A percentile compares a stretch with the other conserved stretches of the same genome.
Conservation (phyloP, 1,284 basidiomycete genomes). For the Caloboletus firmus region DNA sequence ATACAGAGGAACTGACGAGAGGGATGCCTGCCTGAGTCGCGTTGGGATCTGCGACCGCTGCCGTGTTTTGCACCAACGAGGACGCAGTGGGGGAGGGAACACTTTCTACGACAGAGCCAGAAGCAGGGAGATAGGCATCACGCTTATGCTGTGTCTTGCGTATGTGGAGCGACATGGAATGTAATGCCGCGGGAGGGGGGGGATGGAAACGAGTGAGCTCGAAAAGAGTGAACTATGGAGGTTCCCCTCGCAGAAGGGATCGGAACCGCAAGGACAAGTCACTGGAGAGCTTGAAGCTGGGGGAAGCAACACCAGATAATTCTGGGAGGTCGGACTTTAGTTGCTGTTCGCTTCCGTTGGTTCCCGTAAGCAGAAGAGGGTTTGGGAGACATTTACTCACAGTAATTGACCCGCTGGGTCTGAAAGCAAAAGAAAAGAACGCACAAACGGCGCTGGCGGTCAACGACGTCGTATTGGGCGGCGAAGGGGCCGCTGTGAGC, state of each 20-base stretch:
- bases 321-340: constrained; percentile 12
- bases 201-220: constrained; percentile 12
- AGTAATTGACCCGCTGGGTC: not conserved
- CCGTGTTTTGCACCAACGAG: constrained; percentile 24
- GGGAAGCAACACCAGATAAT: not conserved
- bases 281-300: not conserved
- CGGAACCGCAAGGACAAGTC: not conserved
- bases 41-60: not conserved
- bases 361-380: not conserved
- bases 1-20: constrained; percentile 3
- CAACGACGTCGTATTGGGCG: constrained; percentile 2
- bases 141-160: constrained; percentile 16
- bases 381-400: constrained; percentile 13
- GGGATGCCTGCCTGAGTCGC: constrained; percentile 12
- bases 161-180: constrained; percentile 15
- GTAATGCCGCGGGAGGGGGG: not conserved
- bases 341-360: constrained; percentile 23
- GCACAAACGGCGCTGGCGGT: constrained; percentile 4
- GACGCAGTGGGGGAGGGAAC: constrained; percentile 28
- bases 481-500: not conserved
- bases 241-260: constrained; percentile 28
- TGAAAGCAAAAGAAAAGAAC: not conserved
- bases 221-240: constrained; percentile 15
- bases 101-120: constrained; percentile 27
- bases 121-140: constrained; percentile 14